These are phyloP conservation scores for Pleurotus pulmonarius DNA, from an alignment of 768 basidiomycete species.

Conservation along the genomic window DNA sequence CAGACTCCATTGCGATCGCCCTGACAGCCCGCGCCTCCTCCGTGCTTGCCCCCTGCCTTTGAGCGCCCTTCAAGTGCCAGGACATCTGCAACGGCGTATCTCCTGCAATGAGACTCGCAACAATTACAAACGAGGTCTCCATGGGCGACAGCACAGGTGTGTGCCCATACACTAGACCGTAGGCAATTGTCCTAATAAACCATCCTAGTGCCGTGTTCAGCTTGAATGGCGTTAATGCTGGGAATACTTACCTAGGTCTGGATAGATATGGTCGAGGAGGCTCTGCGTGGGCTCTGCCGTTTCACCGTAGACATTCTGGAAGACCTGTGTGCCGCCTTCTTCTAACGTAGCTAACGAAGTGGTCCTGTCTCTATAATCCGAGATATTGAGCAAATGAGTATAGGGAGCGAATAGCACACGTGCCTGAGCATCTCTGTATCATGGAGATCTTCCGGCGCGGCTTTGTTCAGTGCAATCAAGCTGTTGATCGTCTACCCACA, in stretches of 20 bases:
- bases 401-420: not conserved
- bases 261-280: conserved; percentile 46
- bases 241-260: conserved; percentile 50
- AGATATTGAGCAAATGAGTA: not conserved
- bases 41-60: conserved; percentile 47
- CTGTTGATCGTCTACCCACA: conserved; percentile 51
- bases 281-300: conserved; percentile 43
- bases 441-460: conserved; percentile 46
- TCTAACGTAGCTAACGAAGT: conserved; percentile 40
- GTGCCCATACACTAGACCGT: conserved; percentile 53
- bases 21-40: conserved; percentile 54
- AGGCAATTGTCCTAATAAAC: conserved; percentile 50
- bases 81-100: conserved; percentile 59
- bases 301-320: conserved; percentile 50
- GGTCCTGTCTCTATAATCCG: conserved; percentile 31
- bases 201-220: conserved; percentile 34
- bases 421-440: conserved; percentile 27
- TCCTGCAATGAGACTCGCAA: conserved; percentile 57
- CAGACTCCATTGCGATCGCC: conserved; percentile 49
- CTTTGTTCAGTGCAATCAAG: conserved; percentile 45
- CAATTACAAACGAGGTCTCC: conserved; percentile 57
- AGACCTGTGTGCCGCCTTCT: conserved; percentile 39
- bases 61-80: conserved; percentile 64
- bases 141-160: conserved; percentile 40
- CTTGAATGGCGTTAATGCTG: not conserved